phyloP scores from a whole-genome alignment of 2,329 filamentous ascomycete genomes.

The Talaromyces sp. region DNA sequence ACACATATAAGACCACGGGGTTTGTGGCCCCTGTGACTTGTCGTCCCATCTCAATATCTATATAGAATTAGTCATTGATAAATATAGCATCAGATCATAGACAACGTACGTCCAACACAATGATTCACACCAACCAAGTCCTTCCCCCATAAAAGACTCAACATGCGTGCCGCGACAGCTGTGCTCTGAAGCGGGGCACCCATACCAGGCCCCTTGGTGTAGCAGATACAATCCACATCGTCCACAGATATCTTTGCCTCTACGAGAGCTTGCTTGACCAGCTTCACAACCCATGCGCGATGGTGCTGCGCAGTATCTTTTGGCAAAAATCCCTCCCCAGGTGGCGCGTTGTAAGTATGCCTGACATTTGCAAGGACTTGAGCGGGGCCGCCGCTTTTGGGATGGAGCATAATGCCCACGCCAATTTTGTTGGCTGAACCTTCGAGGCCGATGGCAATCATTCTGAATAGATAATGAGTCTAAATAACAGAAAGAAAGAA shows the following conservation, averaged over 20 bases:
- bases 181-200: slow-evolving; percentile 86
- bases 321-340: slow-evolving; percentile 90
- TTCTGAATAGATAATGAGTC: slow-evolving; percentile 27
- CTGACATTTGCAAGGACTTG: slow-evolving; percentile 87
- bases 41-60: slow-evolving; percentile 94
- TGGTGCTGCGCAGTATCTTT: slow-evolving; percentile 96
- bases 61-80: slow-evolving; percentile 1
- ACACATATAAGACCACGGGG: slow-evolving; percentile 93
- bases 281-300: slow-evolving; percentile 74
- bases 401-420: slow-evolving; percentile 84
- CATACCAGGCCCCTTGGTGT: slow-evolving; percentile 95
- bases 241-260: slow-evolving; percentile 61
- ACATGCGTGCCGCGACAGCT: slow-evolving; percentile 77
- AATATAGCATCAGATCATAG: not conserved
- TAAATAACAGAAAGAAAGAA: not conserved
- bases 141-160: slow-evolving; percentile 80
- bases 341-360: slow-evolving; percentile 88
- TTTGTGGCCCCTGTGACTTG: slow-evolving; percentile 86
- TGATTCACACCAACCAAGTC: slow-evolving; percentile 95
- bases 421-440: slow-evolving; percentile 98
- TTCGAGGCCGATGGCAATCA: slow-evolving; percentile 74
- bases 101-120: slow-evolving; percentile 73
- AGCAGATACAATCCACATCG: slow-evolving; percentile 90
- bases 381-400: slow-evolving; percentile 53
- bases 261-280: slow-evolving; percentile 76